These are phyloP conservation scores for Hortiboletus flavorubellus DNA, from an alignment of 768 basidiomycete genomes.

Conservation along the genomic window DNA sequence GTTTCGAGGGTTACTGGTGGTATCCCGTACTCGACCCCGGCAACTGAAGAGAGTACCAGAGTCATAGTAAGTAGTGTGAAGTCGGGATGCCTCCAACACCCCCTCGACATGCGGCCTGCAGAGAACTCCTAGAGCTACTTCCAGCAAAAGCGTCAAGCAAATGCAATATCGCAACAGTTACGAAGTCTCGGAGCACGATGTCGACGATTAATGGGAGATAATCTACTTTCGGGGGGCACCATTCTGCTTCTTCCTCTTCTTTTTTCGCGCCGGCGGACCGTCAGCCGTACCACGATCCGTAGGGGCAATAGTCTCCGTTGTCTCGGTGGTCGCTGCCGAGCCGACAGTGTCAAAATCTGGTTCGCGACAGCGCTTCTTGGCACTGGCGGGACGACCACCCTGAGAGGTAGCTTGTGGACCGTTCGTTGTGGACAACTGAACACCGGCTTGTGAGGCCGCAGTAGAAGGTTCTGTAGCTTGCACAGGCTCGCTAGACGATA, in stretches of 20 bases:
- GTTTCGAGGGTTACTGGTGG: too few relatives aligned
- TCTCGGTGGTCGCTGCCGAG: background rate
- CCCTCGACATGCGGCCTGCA: too few relatives aligned
- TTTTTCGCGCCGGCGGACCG: conserved; percentile 18
- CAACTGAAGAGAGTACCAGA: too few relatives aligned
- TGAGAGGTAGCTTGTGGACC: background rate
- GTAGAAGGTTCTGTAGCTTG: background rate
- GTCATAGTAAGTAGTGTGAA: too few relatives aligned
- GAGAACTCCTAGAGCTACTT: background rate
- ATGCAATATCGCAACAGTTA: background rate
- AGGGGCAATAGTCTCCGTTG: background rate
- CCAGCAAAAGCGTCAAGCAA: background rate
- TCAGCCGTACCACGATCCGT: background rate
- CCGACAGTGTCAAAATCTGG: conserved; percentile 9
- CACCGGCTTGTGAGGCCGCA: background rate
- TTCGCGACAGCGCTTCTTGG: conserved; percentile 23
- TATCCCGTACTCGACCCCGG: too few relatives aligned
- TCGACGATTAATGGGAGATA: background rate
- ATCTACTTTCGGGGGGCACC: conserved; percentile 1
- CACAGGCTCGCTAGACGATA: background rate
- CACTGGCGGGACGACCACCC: background rate
- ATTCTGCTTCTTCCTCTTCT: conserved; percentile 19
- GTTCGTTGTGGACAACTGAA: background rate
- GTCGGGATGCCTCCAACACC: too few relatives aligned
- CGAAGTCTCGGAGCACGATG: background rate